Percentiles rank a stretch among this genome's conserved stretches.
phyloP scores from a whole-genome alignment of 176 grass and related monocot species.

The Tuctoria greenei region DNA sequence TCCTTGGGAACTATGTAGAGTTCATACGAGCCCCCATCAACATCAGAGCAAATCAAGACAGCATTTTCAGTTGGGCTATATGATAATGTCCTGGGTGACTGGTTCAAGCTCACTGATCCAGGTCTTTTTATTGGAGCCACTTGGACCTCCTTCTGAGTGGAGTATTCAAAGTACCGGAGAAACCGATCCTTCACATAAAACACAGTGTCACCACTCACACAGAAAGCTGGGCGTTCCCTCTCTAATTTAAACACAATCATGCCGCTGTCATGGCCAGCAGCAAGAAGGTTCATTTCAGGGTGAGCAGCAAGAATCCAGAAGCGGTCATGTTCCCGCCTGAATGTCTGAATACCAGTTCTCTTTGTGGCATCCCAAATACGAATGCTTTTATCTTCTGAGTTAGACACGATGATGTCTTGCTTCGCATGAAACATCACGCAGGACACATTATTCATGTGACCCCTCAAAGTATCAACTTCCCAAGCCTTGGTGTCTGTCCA shows the following conservation, averaged over 20 bases:
- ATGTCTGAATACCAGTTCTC: conserved; percentile 88
- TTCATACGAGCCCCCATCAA: conserved; percentile 89
- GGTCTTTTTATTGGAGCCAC: conserved; percentile 87
- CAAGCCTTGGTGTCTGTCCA: conserved; percentile 92
- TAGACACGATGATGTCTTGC: conserved; percentile 97
- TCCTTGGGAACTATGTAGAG: conserved; percentile 90
- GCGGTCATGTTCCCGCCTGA: conserved; percentile 89
- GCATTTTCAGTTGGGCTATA: conserved; percentile 97
- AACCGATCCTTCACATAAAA: conserved; percentile 95
- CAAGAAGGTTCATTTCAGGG: conserved; percentile 95
- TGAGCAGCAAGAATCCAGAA: conserved; percentile 97
- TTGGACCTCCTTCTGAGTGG: conserved; percentile 81
- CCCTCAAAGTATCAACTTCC: conserved; percentile 98
- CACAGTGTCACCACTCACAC: conserved; percentile 75
- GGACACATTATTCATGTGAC: conserved; percentile 98
- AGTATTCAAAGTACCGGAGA: conserved; percentile 74
- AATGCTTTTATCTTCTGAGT: conserved; percentile 98
- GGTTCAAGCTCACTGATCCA: conserved; percentile 86
- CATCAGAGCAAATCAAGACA: conserved; percentile 86
- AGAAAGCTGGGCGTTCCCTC: conserved; percentile 87
- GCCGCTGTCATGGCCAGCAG: conserved; percentile 93
- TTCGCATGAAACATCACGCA: conserved; percentile 97
- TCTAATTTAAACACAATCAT: conserved; percentile 99
- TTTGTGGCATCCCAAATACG: conserved; percentile 99
- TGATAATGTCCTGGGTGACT: conserved; percentile 72